phyloP scores from a whole-genome alignment of 805 yeast genomes.

The Allodekkera sacchari region DNA sequence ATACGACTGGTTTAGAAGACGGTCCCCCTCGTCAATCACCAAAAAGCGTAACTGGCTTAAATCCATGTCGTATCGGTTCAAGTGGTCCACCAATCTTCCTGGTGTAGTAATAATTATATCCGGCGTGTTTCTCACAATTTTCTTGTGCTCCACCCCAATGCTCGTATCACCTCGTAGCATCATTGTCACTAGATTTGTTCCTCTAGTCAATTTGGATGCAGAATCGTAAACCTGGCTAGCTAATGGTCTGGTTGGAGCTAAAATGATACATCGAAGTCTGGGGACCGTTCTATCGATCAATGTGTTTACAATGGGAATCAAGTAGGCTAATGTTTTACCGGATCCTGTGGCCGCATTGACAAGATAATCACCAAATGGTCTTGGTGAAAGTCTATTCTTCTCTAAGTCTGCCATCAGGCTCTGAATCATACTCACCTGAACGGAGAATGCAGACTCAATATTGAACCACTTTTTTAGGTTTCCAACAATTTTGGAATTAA shows the following conservation, averaged over 20 bases:
- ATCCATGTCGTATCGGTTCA: constrained; percentile 33
- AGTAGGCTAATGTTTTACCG: constrained; percentile 88
- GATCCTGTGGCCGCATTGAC: constrained; percentile 96
- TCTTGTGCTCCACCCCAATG: constrained; percentile 52
- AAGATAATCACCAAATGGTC: constrained; percentile 62
- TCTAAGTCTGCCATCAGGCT: constrained; percentile 35
- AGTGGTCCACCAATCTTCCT: constrained; percentile 76
- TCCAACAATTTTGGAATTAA: constrained; percentile 33
- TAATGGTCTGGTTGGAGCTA: constrained; percentile 88
- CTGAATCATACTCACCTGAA: constrained; percentile 64
- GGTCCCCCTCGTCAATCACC: constrained; percentile 77
- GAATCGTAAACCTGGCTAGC: constrained; percentile 73
- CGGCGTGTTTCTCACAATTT: constrained; percentile 38
- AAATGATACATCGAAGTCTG: constrained; percentile 60
- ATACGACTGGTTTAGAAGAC: constrained; percentile 76
- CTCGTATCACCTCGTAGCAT: constrained; percentile 49
- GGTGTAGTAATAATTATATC: constrained; percentile 70
- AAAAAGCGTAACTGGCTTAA: constrained; percentile 50
- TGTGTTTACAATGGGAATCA: constrained; percentile 72
- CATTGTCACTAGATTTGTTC: constrained; percentile 57
- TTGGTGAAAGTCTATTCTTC: constrained; percentile 36
- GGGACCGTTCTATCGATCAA: constrained; percentile 50
- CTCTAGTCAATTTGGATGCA: constrained; percentile 49
- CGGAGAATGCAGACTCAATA: constrained; percentile 59
- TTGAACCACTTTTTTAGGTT: constrained; percentile 39